Conservation (phyloP, 1,139 yeast genomes). For the Kodamaea arcana region DNA sequence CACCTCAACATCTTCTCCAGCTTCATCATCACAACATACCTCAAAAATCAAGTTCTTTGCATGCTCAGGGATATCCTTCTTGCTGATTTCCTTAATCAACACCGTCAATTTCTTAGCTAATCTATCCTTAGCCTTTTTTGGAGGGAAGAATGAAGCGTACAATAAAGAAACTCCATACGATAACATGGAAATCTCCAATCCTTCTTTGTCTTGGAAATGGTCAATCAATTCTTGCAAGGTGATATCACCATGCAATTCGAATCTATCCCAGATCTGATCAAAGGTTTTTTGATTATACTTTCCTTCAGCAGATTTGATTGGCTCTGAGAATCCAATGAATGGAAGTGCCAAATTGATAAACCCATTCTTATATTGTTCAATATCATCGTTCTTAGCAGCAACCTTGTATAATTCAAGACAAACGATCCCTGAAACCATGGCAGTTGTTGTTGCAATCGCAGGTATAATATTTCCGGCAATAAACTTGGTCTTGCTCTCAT, state of each 20-base stretch:
- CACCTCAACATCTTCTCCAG: slow-evolving; percentile 94
- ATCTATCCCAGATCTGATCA: slow-evolving; percentile 95
- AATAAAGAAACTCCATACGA: slow-evolving; percentile 86
- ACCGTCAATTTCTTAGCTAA: slow-evolving; percentile 62
- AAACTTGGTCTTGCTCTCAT: slow-evolving; percentile 70
- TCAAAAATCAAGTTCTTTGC: slow-evolving; percentile 78
- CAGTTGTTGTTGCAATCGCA: slow-evolving; percentile 98
- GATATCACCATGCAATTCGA: slow-evolving; percentile 72
- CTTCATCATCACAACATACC: slow-evolving; percentile 85
- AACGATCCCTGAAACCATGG: slow-evolving; percentile 91
- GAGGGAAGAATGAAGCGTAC: slow-evolving; percentile 92
- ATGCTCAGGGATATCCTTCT: slow-evolving; percentile 76
- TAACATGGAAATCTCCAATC: slow-evolving; percentile 83
- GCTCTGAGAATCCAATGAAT: slow-evolving; percentile 95
- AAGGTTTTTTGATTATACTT: slow-evolving; percentile 76
- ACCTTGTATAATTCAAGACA: slow-evolving; percentile 91
- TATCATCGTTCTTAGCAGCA: slow-evolving; percentile 63
- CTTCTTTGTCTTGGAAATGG: slow-evolving; percentile 75
- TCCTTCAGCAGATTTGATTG: slow-evolving; percentile 78
- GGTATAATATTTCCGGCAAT: slow-evolving; percentile 96
- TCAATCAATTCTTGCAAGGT: slow-evolving; percentile 74
- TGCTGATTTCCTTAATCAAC: slow-evolving; percentile 75
- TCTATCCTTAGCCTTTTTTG: slow-evolving; percentile 82
- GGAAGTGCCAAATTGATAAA: slow-evolving; percentile 93
- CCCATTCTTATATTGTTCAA: slow-evolving; percentile 92